phyloP scores from a whole-genome alignment of 768 basidiomycete species.

The Kwoniella pini region DNA sequence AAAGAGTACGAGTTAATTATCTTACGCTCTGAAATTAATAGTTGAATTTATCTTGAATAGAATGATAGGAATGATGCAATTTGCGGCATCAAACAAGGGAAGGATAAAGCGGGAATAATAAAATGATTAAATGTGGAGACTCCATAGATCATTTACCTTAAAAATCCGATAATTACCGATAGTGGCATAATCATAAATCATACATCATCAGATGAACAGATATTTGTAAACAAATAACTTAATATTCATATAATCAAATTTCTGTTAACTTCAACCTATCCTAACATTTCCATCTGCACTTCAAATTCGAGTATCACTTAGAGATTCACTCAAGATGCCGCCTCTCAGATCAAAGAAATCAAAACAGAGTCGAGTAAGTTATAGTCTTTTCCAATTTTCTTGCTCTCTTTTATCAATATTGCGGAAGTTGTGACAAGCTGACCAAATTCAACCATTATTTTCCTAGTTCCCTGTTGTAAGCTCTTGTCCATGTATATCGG shows the following conservation, averaged over 20 bases:
- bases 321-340: slow-evolving; percentile 10
- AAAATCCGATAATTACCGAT: slow-evolving; percentile 15
- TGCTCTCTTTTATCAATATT: background rate
- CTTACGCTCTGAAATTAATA: no score
- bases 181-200: slow-evolving; percentile 7
- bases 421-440: background rate
- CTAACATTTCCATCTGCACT: background rate
- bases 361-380: slow-evolving; percentile 29
- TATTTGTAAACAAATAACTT: background rate
- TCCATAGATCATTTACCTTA: background rate
- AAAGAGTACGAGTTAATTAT: background rate
- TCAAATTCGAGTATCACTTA: background rate
- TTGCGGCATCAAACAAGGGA: no score
- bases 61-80: no score
- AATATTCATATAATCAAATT: no score
- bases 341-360: slow-evolving; percentile 23
- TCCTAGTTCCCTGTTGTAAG: slow-evolving; percentile 25
- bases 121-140: background rate
- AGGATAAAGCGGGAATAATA: background rate
- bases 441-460: background rate
- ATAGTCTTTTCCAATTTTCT: background rate
- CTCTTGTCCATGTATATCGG: no score
- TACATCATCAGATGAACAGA: background rate
- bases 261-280: no score
- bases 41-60: no score